A percentile compares a stretch with the other conserved stretches of the same genome.
phyloP scores from a whole-genome alignment of 768 basidiomycete species.

The Russula compacta region DNA sequence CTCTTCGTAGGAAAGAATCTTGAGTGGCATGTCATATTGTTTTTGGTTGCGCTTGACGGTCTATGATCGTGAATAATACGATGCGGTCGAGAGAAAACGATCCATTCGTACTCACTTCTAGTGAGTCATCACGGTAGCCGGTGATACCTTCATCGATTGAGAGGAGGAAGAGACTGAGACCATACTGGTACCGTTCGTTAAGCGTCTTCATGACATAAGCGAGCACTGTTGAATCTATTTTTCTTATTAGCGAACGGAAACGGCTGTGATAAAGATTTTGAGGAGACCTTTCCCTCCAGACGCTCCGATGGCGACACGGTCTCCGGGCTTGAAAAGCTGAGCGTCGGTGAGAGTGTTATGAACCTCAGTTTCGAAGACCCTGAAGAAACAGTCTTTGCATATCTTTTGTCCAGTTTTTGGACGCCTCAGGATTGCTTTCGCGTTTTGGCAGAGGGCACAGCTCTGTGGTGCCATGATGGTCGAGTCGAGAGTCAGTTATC shows the following conservation, averaged over 20 bases:
- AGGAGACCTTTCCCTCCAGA: slow-evolving; percentile 85
- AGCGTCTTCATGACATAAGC: slow-evolving; percentile 95
- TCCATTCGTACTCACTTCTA: slow-evolving; percentile 51
- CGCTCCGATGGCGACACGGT: slow-evolving; percentile 94
- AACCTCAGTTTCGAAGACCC: slow-evolving; percentile 96
- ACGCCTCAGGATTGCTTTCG: slow-evolving; percentile 81
- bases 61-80: slow-evolving; percentile 33
- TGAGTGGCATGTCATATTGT: slow-evolving; percentile 91
- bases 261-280: neutral
- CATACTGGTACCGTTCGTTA: slow-evolving; percentile 91
- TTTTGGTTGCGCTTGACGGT: slow-evolving; percentile 96
- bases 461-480: slow-evolving; percentile 65
- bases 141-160: slow-evolving; percentile 99
- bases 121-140: slow-evolving; percentile 93
- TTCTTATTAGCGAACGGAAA: neutral
- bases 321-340: slow-evolving; percentile 76
- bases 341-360: slow-evolving; percentile 90
- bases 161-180: slow-evolving; percentile 80
- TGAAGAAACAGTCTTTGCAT: slow-evolving; percentile 93
- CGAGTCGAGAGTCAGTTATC: neutral
- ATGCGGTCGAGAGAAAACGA: neutral
- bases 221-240: slow-evolving; percentile 88
- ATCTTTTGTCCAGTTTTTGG: slow-evolving; percentile 98
- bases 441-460: slow-evolving; percentile 67
- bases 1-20: slow-evolving; percentile 92